Evolutionary conservation across 164 flowering plant genomes (phyloP), one percentile per base, ranked within the genome.

Genomic region (Vitis vinifera): DNA sequence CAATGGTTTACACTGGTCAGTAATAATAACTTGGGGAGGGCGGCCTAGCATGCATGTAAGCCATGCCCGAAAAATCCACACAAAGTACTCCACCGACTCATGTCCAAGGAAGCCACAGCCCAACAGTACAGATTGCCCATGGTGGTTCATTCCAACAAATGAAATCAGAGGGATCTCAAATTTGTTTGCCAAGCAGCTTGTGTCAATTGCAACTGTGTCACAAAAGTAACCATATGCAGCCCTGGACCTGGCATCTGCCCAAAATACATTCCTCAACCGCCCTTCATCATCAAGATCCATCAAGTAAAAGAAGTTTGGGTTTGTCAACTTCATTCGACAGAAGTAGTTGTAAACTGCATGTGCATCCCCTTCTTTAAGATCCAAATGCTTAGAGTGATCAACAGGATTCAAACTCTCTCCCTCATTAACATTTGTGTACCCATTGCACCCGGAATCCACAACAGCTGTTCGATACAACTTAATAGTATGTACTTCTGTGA

Each of bases 211-310:
- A 66, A 84, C 57, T 13, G 69, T 58, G 60, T 82, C 87, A 52
- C 73, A 63, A 53, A 82, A 84, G 62, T 72, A 68, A 23, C 51
- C 58, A 67, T 69, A 78, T 55, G 82, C 70, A 55, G 63, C 70
- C 74, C 84, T 76, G 8, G 82, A 74, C 71, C 84, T 72, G 10
- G 82, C 58, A 76, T 84, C 85, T 27, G 82, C 83, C 87, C 87
- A 84, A 17, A 84, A 82, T 44, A 84, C 74, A 71, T 84, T 84
- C 62, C 68, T 80, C 70, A 82, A 63, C 55, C 56, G 79, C 30
- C 85, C 81, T 47, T 77, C 78, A 57, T 80, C 74, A 67, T 82
- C 82, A 66, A 76, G 62, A 73, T 84, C 85, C 83, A 78, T 73
- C 77, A 76, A 67, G 67, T 81, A 84, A 67, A 84, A 79, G 68